Evolutionary conservation across 164 flowering plant genomes (phyloP), one percentile per base, ranked within the genome.

Genomic region (Umbilicus rupestris): DNA sequence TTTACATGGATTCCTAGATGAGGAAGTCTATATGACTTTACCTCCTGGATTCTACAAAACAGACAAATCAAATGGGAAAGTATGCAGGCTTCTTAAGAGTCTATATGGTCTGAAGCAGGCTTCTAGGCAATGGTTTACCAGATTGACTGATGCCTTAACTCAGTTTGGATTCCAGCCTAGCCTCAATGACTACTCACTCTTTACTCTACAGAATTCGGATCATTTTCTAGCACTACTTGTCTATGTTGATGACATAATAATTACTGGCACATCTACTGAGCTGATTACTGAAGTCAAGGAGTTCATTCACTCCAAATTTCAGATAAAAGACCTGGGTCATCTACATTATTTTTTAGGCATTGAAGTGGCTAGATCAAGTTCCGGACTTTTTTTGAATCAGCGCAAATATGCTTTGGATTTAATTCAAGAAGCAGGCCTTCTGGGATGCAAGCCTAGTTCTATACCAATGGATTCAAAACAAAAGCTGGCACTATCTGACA

Each of bases 271-370:
- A 24, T 47, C 65, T 47, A 10, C 4, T 7, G 30, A 26, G n/a
- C 22, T 33, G 30, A 64, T 65, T 12, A 15, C 5, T 0, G 24
- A 12, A 8, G 59, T 63, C 0, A 66, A 69, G 29, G 12, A 10
- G 17, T 5, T 16, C 15, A 24, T 71, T 0, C 62, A 64, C 8
- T 20, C 14, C 1, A 49, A 47, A 28, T 74, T 70, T 55, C 62
- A 70, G 10, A 59, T 70, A 0, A 70, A 74, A 19, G 68, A 70
- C n/a, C 17, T 70, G 24, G 73, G 73, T 1, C 4, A 4, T 0
- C 44, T 74, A 0, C 62, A 42, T 30, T 74, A 74, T 31, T 70
- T 70, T 60, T 60, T 74, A 3, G 71, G 66, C 3, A 67, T 74
- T 44, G 65, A 67, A 29, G 65, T 68, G 16, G 65, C 71, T 15